Evolutionary conservation across 2,329 filamentous ascomycete genomes (phyloP).

Genomic region (Fusarium chaquense): DNA sequence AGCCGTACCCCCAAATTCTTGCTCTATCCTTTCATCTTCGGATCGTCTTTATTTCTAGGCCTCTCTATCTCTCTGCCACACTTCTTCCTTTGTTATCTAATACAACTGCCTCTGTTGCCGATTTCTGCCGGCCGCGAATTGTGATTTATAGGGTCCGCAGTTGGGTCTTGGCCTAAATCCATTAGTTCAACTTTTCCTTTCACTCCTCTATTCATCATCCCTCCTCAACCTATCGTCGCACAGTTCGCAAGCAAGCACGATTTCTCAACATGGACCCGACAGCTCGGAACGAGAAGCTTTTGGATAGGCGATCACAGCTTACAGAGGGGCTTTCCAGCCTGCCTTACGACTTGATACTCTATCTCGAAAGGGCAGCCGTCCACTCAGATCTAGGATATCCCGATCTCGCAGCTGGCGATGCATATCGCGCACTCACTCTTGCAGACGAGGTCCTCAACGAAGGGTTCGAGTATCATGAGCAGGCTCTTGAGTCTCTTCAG

Average conservation of each 20-base stretch:
- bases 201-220: conserved; percentile 2
- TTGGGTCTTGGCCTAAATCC: conserved; percentile 19
- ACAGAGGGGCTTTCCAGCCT: conserved; percentile 65
- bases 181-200: conserved; percentile 28
- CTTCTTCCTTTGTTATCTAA: neutral
- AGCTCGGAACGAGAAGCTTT: conserved; percentile 58
- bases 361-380: conserved; percentile 75
- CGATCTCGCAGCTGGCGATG: conserved; percentile 89
- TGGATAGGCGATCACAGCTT: conserved; percentile 67
- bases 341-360: conserved; percentile 73
- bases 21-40: neutral
- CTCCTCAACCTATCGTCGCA: neutral
- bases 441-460: conserved; percentile 84
- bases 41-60: conserved; percentile 21
- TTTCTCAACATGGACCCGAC: conserved; percentile 50
- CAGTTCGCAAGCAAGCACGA: neutral
- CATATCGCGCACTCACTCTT: conserved; percentile 89
- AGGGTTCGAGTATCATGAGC: conserved; percentile 83
- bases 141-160: conserved; percentile 24
- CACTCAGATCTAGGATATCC: conserved; percentile 85
- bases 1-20: neutral
- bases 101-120: conserved; percentile 13
- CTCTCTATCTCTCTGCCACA: neutral
- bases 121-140: conserved; percentile 18
- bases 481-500: conserved; percentile 66